Percentiles rank a stretch among this genome's conserved stretches.
phyloP scores from a whole-genome alignment of 2,329 filamentous ascomycete species.

The Cladosporium sp. region DNA sequence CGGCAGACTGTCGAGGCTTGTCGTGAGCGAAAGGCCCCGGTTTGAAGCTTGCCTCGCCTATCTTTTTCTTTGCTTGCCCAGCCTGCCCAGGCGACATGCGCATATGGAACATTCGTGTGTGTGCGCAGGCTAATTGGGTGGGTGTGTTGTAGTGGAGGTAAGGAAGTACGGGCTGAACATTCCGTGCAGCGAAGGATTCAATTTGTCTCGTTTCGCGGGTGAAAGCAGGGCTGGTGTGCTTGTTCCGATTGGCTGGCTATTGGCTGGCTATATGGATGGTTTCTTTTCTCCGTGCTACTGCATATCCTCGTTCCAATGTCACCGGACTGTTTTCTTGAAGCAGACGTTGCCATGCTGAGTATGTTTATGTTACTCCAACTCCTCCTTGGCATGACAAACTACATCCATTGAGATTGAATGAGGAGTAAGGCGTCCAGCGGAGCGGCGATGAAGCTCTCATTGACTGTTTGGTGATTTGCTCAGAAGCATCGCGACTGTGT shows the following conservation, averaged over 20 bases:
- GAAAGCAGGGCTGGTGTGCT: background rate
- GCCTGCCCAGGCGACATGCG: slow-evolving; percentile 3
- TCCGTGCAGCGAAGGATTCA: background rate
- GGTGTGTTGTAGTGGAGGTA: background rate
- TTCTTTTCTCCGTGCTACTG: background rate
- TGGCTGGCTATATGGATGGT: slow-evolving; percentile 1
- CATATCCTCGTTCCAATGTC: background rate
- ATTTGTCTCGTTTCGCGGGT: background rate
- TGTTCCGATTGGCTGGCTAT: slow-evolving; percentile 7
- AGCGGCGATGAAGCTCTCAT: background rate
- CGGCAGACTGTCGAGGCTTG: background rate
- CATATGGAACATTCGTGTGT: background rate
- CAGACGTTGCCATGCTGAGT: background rate
- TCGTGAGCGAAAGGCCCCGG: background rate
- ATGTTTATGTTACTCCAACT: background rate
- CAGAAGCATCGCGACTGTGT: background rate
- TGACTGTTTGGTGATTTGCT: background rate
- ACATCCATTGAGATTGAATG: background rate
- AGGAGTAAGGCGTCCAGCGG: background rate
- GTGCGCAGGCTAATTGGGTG: background rate
- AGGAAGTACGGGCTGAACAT: background rate
- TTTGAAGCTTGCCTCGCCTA: slow-evolving; percentile 6
- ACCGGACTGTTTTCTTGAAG: background rate
- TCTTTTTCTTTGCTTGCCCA: background rate
- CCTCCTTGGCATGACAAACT: background rate